Evolutionary conservation across 148 eudicot species (phyloP).

Genomic region (Rhododendron mucronatum): DNA sequence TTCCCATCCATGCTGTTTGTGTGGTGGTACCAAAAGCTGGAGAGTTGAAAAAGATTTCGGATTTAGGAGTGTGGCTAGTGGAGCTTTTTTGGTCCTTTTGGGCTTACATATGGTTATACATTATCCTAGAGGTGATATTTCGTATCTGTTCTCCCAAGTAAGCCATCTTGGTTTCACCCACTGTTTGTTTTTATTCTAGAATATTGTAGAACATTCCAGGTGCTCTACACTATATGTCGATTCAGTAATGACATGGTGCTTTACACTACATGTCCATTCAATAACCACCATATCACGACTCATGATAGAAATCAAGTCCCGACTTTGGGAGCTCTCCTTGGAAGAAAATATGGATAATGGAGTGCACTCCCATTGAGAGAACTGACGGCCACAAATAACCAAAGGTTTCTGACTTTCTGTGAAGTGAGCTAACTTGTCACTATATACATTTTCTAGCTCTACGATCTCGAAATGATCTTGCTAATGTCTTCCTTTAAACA

Average conservation of each 20-base stretch:
- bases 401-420: not conserved
- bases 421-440: not conserved
- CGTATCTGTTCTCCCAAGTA: not conserved
- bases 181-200: constrained; percentile 1
- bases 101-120: constrained; percentile 92
- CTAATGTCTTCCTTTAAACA: not conserved
- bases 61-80: constrained; percentile 91
- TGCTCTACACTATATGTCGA: not conserved
- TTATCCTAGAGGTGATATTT: constrained; percentile 62
- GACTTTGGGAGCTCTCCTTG: not conserved
- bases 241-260: not conserved
- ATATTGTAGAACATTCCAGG: not conserved
- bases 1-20: constrained; percentile 96
- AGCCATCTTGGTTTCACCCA: constrained; percentile 12
- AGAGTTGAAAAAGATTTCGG: constrained; percentile 88
- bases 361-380: not conserved
- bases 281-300: not conserved
- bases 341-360: not conserved
- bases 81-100: constrained; percentile 97
- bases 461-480: not conserved
- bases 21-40: constrained; percentile 94
- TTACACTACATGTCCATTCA: not conserved
- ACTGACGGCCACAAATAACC: not conserved
- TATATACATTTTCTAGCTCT: not conserved
- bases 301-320: not conserved